phyloP scores from a whole-genome alignment of 495 filamentous ascomycete species.

The Stereocaulon alpinum region DNA sequence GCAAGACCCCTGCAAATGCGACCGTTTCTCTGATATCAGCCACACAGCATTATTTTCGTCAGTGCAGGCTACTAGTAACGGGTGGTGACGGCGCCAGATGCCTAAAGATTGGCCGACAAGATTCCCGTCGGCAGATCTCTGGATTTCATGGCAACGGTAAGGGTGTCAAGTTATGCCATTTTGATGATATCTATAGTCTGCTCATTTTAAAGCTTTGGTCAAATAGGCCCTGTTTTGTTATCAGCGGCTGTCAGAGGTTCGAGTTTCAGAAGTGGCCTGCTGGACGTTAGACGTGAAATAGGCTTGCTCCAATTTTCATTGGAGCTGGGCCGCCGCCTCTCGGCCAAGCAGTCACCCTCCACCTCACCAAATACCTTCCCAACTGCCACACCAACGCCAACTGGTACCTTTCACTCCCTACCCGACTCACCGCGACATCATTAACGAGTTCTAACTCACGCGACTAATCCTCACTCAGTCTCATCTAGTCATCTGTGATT shows the following conservation, averaged over 20 bases:
- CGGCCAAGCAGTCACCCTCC: slow-evolving; percentile 1
- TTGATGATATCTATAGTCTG: neutral
- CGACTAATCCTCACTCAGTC: too few relatives aligned
- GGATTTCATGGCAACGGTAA: neutral
- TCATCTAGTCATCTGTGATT: too few relatives aligned
- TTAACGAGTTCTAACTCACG: neutral
- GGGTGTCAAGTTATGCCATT: neutral
- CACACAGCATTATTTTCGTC: neutral
- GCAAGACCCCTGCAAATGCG: slow-evolving; percentile 9
- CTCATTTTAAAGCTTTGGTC: neutral
- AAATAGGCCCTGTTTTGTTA: neutral
- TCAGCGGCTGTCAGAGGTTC: slow-evolving; percentile 6
- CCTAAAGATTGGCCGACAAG: neutral
- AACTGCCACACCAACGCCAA: neutral
- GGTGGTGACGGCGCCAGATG: neutral
- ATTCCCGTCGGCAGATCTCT: slow-evolving; percentile 4
- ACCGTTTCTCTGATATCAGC: neutral
- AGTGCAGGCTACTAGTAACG: neutral
- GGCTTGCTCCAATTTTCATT: slow-evolving; percentile 4
- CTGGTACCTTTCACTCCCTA: neutral
- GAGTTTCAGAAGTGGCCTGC: slow-evolving; percentile 2
- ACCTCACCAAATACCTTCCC: neutral
- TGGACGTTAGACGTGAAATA: slow-evolving; percentile 1
- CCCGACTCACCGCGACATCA: neutral
- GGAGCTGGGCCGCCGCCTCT: slow-evolving; percentile 1